phyloP scores from a whole-genome alignment of 768 basidiomycete species.

The Leccinum sublutescens region DNA sequence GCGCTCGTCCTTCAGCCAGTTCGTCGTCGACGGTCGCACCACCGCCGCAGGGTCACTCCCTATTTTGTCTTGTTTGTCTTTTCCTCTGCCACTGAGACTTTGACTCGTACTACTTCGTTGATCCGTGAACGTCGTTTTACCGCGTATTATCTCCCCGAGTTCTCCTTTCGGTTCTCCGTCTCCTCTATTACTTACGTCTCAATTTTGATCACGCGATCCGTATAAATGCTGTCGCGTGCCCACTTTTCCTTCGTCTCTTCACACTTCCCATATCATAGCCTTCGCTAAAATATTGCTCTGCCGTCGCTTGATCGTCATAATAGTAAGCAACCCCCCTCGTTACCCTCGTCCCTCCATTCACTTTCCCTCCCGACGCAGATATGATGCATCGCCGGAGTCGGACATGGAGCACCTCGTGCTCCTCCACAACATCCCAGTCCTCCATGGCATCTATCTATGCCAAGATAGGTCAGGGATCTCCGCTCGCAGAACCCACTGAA shows the following conservation, averaged over 20 bases:
- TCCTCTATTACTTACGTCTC: conserved; percentile 8
- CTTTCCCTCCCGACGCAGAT: neutral
- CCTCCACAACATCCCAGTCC: conserved; percentile 23
- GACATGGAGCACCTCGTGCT: conserved; percentile 21
- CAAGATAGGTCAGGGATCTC: conserved; percentile 22
- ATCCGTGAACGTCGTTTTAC: neutral
- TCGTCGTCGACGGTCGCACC: conserved; percentile 8
- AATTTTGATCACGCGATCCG: conserved; percentile 3
- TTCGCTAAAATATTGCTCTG: neutral
- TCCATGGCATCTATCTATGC: conserved; percentile 26
- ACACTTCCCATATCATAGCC: neutral
- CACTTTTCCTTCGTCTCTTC: neutral
- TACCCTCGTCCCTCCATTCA: neutral
- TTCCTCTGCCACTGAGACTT: conserved; percentile 4
- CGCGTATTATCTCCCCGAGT: conserved; percentile 17
- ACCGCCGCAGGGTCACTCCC: conserved; percentile 9
- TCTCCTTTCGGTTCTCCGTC: conserved; percentile 2
- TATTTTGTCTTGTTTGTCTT: conserved; percentile 37
- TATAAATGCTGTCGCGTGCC: conserved; percentile 32
- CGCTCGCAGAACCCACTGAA: conserved; percentile 23
- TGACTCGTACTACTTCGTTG: neutral
- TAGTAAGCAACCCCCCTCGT: neutral
- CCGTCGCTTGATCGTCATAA: neutral
- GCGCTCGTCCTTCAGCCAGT: conserved; percentile 3
- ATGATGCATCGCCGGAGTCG: conserved; percentile 11